A percentile compares a stretch with the other conserved stretches of the same genome.
phyloP scores from a whole-genome alignment of 345 rosid genomes.

The Microcos paniculata region DNA sequence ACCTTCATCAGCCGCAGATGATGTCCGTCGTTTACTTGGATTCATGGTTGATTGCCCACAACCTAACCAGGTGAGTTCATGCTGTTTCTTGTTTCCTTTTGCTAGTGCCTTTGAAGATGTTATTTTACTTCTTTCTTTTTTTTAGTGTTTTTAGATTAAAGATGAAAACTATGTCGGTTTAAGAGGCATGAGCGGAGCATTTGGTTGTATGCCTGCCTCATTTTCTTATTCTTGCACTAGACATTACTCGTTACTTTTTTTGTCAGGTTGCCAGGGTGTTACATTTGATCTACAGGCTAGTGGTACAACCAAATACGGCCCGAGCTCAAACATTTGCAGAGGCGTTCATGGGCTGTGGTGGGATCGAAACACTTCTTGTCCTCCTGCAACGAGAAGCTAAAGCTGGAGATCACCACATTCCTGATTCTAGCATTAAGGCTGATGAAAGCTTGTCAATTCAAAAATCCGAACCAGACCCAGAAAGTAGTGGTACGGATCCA shows the following conservation, averaged over 20 bases:
- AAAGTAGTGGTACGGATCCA: slow-evolving; percentile 14
- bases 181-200: neutral
- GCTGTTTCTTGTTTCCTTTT: neutral
- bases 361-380: slow-evolving; percentile 96
- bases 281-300: slow-evolving; percentile 85
- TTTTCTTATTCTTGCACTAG: slow-evolving; percentile 10
- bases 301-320: slow-evolving; percentile 87
- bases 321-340: slow-evolving; percentile 79
- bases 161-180: neutral
- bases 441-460: slow-evolving; percentile 36
- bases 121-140: neutral
- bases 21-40: slow-evolving; percentile 81
- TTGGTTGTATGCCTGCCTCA: slow-evolving; percentile 6
- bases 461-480: slow-evolving; percentile 36
- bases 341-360: slow-evolving; percentile 81
- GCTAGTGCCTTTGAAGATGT: neutral
- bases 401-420: slow-evolving; percentile 58
- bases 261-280: slow-evolving; percentile 87
- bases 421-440: slow-evolving; percentile 35
- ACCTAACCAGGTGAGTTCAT: slow-evolving; percentile 76
- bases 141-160: neutral
- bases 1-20: slow-evolving; percentile 73
- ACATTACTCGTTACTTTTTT: slow-evolving; percentile 24
- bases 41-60: slow-evolving; percentile 97
- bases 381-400: slow-evolving; percentile 93